Conservation (phyloP, 495 filamentous ascomycete species). For the Talaromyces stipitatus region DNA sequence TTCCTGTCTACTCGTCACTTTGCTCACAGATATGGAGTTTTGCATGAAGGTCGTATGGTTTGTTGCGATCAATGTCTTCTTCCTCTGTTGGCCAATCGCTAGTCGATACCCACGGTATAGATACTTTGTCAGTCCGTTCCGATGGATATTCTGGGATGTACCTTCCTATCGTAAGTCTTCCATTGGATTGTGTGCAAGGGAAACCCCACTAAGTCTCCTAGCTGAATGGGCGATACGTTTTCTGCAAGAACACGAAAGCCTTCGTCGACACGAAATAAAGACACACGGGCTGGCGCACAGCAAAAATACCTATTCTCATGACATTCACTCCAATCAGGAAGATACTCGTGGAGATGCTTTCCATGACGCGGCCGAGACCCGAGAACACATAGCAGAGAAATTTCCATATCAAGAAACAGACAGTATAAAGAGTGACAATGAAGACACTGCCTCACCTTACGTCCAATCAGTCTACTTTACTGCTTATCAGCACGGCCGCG, state of each 20-base stretch:
- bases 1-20: constrained; percentile 19
- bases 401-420: not conserved
- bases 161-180: constrained; percentile 17
- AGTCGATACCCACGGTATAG: constrained; percentile 34
- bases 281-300: not conserved
- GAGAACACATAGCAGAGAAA: not conserved
- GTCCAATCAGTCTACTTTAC: not conserved
- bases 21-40: constrained; percentile 22
- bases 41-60: constrained; percentile 31
- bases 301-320: not conserved
- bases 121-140: constrained; percentile 29
- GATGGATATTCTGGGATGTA: constrained; percentile 37
- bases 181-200: not conserved
- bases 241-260: constrained; percentile 17
- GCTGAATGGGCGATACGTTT: constrained; percentile 33
- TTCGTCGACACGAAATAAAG: not conserved
- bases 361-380: not conserved
- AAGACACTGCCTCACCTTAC: not conserved
- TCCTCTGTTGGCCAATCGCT: constrained; percentile 32
- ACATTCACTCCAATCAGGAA: not conserved
- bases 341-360: not conserved
- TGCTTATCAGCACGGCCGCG: not conserved
- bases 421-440: not conserved
- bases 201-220: not conserved
- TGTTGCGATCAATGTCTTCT: constrained; percentile 29